Conservation (phyloP, 352 stramenopile genomes). For the Pythium oligandrum region DNA sequence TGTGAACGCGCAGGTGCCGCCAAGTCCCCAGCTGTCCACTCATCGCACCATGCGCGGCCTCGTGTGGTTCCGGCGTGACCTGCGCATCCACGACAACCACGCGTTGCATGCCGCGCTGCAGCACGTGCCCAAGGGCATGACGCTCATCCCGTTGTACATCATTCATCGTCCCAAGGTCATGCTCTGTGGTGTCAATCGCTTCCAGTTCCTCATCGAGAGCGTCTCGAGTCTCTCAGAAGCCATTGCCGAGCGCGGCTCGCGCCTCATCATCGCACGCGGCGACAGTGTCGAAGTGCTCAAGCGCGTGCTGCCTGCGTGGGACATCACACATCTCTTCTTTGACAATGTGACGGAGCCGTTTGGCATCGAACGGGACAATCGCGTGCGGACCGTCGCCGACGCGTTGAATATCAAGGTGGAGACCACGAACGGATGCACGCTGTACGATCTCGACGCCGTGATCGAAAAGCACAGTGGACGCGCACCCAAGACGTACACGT, state of each 20-base stretch:
- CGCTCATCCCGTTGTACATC: slow-evolving; percentile 86
- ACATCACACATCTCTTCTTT: slow-evolving; percentile 89
- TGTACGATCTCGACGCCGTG: slow-evolving; percentile 67
- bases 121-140: slow-evolving; percentile 22
- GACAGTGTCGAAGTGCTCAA: slow-evolving; percentile 79
- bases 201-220: slow-evolving; percentile 93
- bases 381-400: slow-evolving; percentile 47
- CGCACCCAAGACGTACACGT: slow-evolving; percentile 74
- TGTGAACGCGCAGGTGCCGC: slow-evolving; percentile 12
- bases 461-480: slow-evolving; percentile 47
- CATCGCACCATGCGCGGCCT: slow-evolving; percentile 36
- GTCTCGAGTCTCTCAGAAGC: slow-evolving; percentile 77
- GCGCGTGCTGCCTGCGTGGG: slow-evolving; percentile 77
- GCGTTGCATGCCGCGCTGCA: slow-evolving; percentile 77
- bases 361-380: slow-evolving; percentile 72
- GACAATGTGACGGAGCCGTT: slow-evolving; percentile 91
- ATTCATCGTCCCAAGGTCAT: slow-evolving; percentile 86
- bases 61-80: slow-evolving; percentile 94
- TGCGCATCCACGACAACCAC: slow-evolving; percentile 96
- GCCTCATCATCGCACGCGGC: slow-evolving; percentile 70
- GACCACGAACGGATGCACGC: slow-evolving; percentile 54
- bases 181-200: slow-evolving; percentile 71
- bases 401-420: slow-evolving; percentile 65
- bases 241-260: slow-evolving; percentile 52
- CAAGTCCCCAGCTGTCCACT: too few relatives aligned